Percentiles rank a stretch among this genome's conserved stretches.
Evolutionary conservation across 2,329 filamentous ascomycete species (phyloP).

Genomic region (Ophiostoma triangulosporum): DNA sequence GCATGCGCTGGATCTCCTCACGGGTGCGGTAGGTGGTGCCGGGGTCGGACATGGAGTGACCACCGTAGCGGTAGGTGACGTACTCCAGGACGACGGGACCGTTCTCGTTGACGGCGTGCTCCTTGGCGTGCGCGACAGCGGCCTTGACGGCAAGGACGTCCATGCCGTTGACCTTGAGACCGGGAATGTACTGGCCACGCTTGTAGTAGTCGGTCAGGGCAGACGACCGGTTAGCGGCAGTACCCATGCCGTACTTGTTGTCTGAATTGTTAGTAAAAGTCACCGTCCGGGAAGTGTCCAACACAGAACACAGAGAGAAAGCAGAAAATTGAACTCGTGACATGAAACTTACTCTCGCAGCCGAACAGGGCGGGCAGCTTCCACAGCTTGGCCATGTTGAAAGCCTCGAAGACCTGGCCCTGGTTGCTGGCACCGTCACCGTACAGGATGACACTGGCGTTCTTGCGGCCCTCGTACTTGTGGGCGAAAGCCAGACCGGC

Average conservation of each 20-base stretch:
- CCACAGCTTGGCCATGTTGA: slow-evolving; percentile 99
- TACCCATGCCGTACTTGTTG: slow-evolving; percentile 99
- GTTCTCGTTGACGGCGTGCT: slow-evolving; percentile 70
- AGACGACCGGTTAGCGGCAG: slow-evolving; percentile 82
- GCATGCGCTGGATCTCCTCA: slow-evolving; percentile 99
- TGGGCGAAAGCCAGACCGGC: slow-evolving; percentile 94
- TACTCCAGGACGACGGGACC: slow-evolving; percentile 96
- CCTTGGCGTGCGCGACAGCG: slow-evolving; percentile 84
- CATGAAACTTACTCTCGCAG: slow-evolving; percentile 74
- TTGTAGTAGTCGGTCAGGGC: slow-evolving; percentile 99
- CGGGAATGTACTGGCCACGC: slow-evolving; percentile 98
- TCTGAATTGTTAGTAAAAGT: slow-evolving; percentile 39
- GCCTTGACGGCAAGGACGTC: slow-evolving; percentile 97
- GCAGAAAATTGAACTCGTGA: neutral
- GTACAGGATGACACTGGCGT: slow-evolving; percentile 79
- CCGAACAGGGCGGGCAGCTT: slow-evolving; percentile 89
- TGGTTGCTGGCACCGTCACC: slow-evolving; percentile 98
- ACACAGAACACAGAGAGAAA: too few species aligned
- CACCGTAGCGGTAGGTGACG: slow-evolving; percentile 97
- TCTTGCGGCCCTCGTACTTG: slow-evolving; percentile 81
- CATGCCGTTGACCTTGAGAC: slow-evolving; percentile 99
- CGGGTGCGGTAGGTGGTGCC: slow-evolving; percentile 98
- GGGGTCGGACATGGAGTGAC: slow-evolving; percentile 99
- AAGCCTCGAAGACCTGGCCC: slow-evolving; percentile 98
- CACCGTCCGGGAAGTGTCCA: too few species aligned